Evolutionary conservation across 2,329 filamentous ascomycete genomes (phyloP).

Genomic region (Amphichorda felina): DNA sequence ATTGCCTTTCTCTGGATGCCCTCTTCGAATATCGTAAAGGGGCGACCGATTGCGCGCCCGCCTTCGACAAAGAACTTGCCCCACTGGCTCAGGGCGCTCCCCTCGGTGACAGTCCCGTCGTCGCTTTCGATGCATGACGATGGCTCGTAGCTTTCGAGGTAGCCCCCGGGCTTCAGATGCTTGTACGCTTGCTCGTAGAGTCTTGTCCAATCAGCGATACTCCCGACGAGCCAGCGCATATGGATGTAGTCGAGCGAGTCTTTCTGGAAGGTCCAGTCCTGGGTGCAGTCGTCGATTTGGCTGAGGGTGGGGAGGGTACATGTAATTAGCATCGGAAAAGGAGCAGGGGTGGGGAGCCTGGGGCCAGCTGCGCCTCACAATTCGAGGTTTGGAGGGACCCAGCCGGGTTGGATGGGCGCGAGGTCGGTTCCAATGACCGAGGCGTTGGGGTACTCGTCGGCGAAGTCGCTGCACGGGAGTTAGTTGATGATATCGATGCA

Average conservation of each 20-base stretch:
- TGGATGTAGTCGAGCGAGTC: conserved; percentile 47
- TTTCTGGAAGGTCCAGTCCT: conserved; percentile 29
- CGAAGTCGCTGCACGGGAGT: conserved; percentile 29
- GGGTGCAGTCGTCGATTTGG: conserved; percentile 19
- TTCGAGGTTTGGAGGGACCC: conserved; percentile 15
- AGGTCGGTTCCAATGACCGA: conserved; percentile 21
- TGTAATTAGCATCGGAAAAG: too few relatives aligned
- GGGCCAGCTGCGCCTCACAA: too few relatives aligned
- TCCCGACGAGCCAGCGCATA: conserved; percentile 41
- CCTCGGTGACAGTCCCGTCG: conserved; percentile 6
- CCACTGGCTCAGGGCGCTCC: conserved; percentile 15
- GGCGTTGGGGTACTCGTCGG: conserved; percentile 14
- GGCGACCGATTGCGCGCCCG: conserved; percentile 13
- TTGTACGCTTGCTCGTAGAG: conserved; percentile 38
- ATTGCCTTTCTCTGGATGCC: conserved; percentile 9
- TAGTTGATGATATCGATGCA: too few relatives aligned
- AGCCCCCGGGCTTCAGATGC: conserved; percentile 32
- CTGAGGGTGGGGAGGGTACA: too few relatives aligned
- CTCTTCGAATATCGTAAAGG: conserved; percentile 10
- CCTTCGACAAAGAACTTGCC: conserved; percentile 12
- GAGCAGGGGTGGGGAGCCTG: too few relatives aligned
- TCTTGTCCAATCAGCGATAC: conserved; percentile 41
- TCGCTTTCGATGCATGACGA: conserved; percentile 8
- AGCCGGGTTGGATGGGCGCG: conserved; percentile 18
- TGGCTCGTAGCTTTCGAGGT: conserved; percentile 14